These are phyloP conservation scores for Dothidotthia symphoricarpi DNA, from an alignment of 2,329 filamentous ascomycete genomes.

Conservation along the genomic window DNA sequence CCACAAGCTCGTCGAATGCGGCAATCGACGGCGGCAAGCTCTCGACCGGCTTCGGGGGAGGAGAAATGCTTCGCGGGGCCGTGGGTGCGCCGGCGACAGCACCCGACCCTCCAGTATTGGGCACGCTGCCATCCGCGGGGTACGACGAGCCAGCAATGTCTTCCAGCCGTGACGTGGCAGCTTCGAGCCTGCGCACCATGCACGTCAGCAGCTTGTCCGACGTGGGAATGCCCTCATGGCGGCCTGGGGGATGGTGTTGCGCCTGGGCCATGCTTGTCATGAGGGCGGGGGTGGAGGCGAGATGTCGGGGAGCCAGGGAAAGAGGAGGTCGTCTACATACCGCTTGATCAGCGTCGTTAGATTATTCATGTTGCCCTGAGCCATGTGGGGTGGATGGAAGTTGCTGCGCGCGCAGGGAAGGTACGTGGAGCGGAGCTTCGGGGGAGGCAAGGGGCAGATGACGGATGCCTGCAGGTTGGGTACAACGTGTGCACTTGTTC, in stretches of 20 bases:
- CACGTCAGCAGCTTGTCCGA: conserved; percentile 50
- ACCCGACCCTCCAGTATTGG: conserved; percentile 29
- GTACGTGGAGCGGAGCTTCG: conserved; percentile 20
- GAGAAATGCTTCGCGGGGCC: conserved; percentile 21
- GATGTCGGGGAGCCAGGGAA: neutral
- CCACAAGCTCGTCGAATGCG: conserved; percentile 81
- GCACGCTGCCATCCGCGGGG: conserved; percentile 52
- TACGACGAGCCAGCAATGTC: conserved; percentile 80
- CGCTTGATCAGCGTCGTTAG: conserved; percentile 96
- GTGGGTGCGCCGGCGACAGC: conserved; percentile 30
- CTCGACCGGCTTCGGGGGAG: conserved; percentile 41
- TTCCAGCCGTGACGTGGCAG: conserved; percentile 91
- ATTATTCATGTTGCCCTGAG: conserved; percentile 87
- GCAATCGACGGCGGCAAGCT: conserved; percentile 65
- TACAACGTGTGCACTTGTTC: conserved; percentile 1
- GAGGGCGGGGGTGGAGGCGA: neutral
- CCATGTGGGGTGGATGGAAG: conserved; percentile 54
- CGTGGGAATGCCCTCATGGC: conserved; percentile 18
- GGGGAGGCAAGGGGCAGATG: conserved; percentile 24
- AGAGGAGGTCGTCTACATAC: conserved; percentile 54
- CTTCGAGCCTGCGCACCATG: conserved; percentile 74
- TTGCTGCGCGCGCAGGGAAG: conserved; percentile 29
- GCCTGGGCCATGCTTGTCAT: conserved; percentile 12
- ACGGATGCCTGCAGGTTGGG: conserved; percentile 27
- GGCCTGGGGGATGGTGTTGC: conserved; percentile 14